phyloP scores from a whole-genome alignment of 176 grass and related monocot species.

The Avena eriantha region DNA sequence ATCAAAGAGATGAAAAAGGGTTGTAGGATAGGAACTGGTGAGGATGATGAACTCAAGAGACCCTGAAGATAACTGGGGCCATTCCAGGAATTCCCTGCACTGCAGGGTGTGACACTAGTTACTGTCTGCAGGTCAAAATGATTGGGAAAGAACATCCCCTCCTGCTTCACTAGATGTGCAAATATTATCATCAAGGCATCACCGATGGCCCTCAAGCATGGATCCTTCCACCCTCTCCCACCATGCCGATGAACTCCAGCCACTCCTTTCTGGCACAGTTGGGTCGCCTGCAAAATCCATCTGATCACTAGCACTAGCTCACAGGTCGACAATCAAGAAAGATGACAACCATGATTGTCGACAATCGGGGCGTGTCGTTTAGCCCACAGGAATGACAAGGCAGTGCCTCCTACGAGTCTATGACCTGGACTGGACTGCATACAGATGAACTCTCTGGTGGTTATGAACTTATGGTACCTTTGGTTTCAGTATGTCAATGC shows the following conservation, averaged over 20 bases:
- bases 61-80: slow-evolving; percentile 19
- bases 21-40: slow-evolving; percentile 31
- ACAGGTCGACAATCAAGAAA: slow-evolving; percentile 21
- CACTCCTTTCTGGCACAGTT: slow-evolving; percentile 30
- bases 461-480: slow-evolving; percentile 14
- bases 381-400: slow-evolving; percentile 1
- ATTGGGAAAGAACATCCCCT: slow-evolving; percentile 28
- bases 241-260: slow-evolving; percentile 26
- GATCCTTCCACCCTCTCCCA: background rate
- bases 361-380: slow-evolving; percentile 32
- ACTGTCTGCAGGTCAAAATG: slow-evolving; percentile 52
- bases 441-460: slow-evolving; percentile 38
- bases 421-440: slow-evolving; percentile 29
- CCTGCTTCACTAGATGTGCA: slow-evolving; percentile 7
- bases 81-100: slow-evolving; percentile 43
- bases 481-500: slow-evolving; percentile 47
- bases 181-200: slow-evolving; percentile 31
- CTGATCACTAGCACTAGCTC: slow-evolving; percentile 35
- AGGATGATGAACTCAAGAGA: slow-evolving; percentile 36
- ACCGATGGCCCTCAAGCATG: slow-evolving; percentile 31
- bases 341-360: slow-evolving; percentile 25
- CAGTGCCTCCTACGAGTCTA: slow-evolving; percentile 42
- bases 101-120: slow-evolving; percentile 41
- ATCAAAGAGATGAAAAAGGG: slow-evolving; percentile 34
- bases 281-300: slow-evolving; percentile 33